These are phyloP conservation scores for Physocladia obscura DNA, from an alignment of 192 early-diverging fungal genomes.

Conservation along the genomic window DNA sequence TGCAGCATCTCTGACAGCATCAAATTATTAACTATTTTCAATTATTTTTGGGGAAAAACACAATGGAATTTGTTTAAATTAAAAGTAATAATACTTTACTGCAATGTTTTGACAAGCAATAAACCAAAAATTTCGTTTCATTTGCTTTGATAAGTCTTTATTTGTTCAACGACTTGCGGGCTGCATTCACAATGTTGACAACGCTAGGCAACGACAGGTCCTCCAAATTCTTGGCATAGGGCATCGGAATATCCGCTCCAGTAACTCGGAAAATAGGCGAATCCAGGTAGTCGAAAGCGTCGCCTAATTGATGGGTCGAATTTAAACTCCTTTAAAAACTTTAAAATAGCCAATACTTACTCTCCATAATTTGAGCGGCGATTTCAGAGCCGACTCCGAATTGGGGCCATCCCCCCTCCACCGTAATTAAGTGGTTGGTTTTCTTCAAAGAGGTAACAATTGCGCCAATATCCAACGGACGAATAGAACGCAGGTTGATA, in stretches of 20 bases:
- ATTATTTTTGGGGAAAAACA: background rate
- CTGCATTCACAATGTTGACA: conserved; percentile 79
- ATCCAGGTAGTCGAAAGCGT: conserved; percentile 94
- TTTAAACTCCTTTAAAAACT: conserved; percentile 9
- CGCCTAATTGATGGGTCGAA: conserved; percentile 47
- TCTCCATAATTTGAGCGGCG: conserved; percentile 94
- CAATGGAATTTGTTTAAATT: too few relatives aligned
- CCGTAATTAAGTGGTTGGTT: conserved; percentile 94
- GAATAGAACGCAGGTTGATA: conserved; percentile 97
- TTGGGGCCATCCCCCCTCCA: conserved; percentile 93
- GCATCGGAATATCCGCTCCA: conserved; percentile 96
- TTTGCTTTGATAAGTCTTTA: conserved; percentile 31
- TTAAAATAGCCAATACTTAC: conserved; percentile 40
- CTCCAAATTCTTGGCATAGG: conserved; percentile 95
- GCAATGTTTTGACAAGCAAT: too few relatives aligned
- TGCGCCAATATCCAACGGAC: conserved; percentile 88
- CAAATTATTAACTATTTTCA: too few relatives aligned
- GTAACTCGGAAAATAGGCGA: conserved; percentile 90
- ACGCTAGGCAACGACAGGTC: conserved; percentile 79
- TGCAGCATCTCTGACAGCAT: conserved; percentile 9
- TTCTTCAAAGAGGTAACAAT: conserved; percentile 94
- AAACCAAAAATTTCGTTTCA: background rate
- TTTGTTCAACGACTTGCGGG: conserved; percentile 63
- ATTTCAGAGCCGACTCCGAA: conserved; percentile 95
- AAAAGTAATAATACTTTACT: too few relatives aligned